A percentile compares a stretch with the other conserved stretches of the same genome.
Conservation (phyloP, 805 yeast genomes). For the Pichia nanzhaoensis region DNA sequence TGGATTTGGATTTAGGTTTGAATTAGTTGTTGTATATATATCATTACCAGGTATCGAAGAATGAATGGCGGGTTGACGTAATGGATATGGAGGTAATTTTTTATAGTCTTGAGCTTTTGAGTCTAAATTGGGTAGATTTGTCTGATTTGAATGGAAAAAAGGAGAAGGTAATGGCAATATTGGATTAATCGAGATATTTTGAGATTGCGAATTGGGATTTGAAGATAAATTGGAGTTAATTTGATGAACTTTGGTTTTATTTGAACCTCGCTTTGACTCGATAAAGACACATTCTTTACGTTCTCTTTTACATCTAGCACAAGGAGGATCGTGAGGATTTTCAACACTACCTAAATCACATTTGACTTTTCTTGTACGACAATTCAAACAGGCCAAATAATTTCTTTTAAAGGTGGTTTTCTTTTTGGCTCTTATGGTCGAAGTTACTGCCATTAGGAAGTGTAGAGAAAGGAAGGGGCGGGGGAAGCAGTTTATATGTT, state of each 20-base stretch:
- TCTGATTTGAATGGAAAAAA: slow-evolving; percentile 3
- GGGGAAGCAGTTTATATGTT: no score
- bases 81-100: neutral
- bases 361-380: slow-evolving; percentile 76
- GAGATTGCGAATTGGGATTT: neutral
- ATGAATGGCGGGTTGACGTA: neutral
- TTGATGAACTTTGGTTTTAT: slow-evolving; percentile 16
- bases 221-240: neutral
- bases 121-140: neutral
- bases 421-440: neutral
- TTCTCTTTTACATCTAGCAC: slow-evolving; percentile 80
- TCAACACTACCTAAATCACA: slow-evolving; percentile 80
- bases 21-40: neutral
- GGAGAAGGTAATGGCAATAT: slow-evolving; percentile 11
- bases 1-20: neutral
- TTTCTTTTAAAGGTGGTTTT: slow-evolving; percentile 46
- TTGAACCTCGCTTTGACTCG: slow-evolving; percentile 50
- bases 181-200: slow-evolving; percentile 6
- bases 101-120: neutral
- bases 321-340: slow-evolving; percentile 71
- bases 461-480: no score
- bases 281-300: slow-evolving; percentile 65
- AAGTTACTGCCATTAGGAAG: no score
- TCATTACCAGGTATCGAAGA: neutral
- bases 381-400: slow-evolving; percentile 79